A percentile compares a stretch with the other conserved stretches of the same genome.
Conservation (phyloP, 768 basidiomycete species). For the Flagelloscypha sp. region DNA sequence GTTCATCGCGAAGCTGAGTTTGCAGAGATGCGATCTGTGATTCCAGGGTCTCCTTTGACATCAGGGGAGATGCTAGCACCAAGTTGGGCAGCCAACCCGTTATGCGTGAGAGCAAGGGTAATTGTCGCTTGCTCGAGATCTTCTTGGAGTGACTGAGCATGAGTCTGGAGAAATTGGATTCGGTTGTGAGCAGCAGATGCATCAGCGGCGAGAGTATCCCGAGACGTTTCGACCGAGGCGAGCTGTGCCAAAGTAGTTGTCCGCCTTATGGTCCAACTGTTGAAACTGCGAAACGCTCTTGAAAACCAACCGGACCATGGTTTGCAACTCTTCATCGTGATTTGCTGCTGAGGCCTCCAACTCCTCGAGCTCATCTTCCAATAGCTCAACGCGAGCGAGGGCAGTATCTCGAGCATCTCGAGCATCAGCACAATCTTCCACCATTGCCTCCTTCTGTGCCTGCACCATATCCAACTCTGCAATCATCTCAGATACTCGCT, state of each 20-base stretch:
- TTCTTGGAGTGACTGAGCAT: constrained; percentile 6
- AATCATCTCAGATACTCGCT: constrained; percentile 62
- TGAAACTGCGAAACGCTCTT: not conserved
- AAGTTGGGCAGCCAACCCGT: constrained; percentile 4
- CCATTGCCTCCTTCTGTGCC: constrained; percentile 70
- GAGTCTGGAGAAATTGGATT: not conserved
- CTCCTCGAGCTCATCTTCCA: constrained; percentile 53
- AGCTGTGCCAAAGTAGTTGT: too few relatives aligned
- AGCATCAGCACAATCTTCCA: constrained; percentile 77
- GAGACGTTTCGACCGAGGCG: constrained; percentile 25
- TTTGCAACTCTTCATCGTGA: constrained; percentile 7
- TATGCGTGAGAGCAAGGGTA: constrained; percentile 18
- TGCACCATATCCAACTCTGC: constrained; percentile 57
- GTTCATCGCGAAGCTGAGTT: constrained; percentile 11
- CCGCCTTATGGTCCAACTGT: constrained; percentile 13
- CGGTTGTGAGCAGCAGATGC: not conserved
- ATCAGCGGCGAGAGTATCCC: constrained; percentile 14
- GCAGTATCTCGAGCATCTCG: constrained; percentile 67
- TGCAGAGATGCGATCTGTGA: constrained; percentile 6
- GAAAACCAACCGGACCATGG: constrained; percentile 7
- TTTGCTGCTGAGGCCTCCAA: constrained; percentile 14
- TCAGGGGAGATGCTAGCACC: constrained; percentile 1
- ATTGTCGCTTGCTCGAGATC: constrained; percentile 13
- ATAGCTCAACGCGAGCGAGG: constrained; percentile 40
- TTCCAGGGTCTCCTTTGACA: not conserved